phyloP scores from a whole-genome alignment of 2,329 filamentous ascomycete genomes.

The Fusarium coffeatum region DNA sequence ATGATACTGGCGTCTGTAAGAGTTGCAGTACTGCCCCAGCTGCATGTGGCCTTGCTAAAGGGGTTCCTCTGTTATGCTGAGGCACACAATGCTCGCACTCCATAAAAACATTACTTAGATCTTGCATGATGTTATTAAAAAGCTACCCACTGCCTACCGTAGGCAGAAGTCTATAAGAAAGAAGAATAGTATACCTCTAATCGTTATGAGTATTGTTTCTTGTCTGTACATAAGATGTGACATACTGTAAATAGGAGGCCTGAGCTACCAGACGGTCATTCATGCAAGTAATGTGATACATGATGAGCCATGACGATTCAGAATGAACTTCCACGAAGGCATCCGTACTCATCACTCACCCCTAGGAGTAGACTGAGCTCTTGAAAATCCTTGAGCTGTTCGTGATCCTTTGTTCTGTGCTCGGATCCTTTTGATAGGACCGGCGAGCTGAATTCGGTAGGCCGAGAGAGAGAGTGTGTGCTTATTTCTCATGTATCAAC shows the following conservation, averaged over 20 bases:
- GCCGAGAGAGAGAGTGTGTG: slow-evolving; percentile 2
- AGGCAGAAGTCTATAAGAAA: not conserved
- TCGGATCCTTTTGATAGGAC: not conserved
- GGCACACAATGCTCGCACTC: not conserved
- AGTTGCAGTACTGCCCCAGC: slow-evolving; percentile 4
- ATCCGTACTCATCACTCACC: not conserved
- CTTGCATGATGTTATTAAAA: not conserved
- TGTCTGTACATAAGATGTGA: slow-evolving; percentile 1
- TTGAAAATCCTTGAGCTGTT: not conserved
- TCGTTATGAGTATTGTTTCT: not conserved
- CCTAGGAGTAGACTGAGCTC: not conserved
- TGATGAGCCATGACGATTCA: slow-evolving; percentile 14
- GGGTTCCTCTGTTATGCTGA: slow-evolving; percentile 17
- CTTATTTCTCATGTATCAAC: not conserved
- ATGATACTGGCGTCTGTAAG: not conserved
- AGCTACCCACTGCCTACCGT: not conserved
- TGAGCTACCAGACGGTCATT: not conserved
- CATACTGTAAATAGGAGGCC: not conserved
- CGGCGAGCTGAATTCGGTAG: slow-evolving; percentile 40
- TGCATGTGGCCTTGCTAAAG: not conserved
- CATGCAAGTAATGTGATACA: not conserved
- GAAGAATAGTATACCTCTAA: slow-evolving; percentile 2
- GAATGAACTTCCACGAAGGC: slow-evolving; percentile 1
- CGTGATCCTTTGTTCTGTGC: not conserved
- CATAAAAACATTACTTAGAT: not conserved